Evolutionary conservation across 179 eudicot species (phyloP).

Genomic region (Silene coronaria): DNA sequence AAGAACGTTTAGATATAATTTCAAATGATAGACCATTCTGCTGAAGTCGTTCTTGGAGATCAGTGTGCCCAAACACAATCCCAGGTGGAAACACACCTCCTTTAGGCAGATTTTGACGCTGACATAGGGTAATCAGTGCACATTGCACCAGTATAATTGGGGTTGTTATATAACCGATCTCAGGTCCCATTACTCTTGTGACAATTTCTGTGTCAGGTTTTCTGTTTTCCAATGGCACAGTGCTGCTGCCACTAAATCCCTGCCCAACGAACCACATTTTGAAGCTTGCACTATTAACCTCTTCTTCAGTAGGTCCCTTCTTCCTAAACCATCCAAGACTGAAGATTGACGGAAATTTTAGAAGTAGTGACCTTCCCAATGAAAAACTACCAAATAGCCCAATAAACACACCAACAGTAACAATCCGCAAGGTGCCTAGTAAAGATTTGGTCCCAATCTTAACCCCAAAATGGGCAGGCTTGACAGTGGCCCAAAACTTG

Average conservation of each 20-base stretch:
- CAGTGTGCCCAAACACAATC: conserved; percentile 73
- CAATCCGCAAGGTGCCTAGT: conserved; percentile 38
- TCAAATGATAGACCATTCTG: conserved; percentile 86
- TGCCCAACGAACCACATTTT: conserved; percentile 86
- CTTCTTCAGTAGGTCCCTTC: conserved; percentile 72
- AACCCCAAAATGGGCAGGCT: conserved; percentile 88
- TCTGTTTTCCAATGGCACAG: conserved; percentile 25
- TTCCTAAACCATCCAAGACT: conserved; percentile 73
- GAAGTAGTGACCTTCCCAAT: conserved; percentile 70
- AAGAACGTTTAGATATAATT: conserved; percentile 47
- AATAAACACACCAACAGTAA: conserved; percentile 48
- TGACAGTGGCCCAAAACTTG: conserved; percentile 63
- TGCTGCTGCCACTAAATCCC: conserved; percentile 47
- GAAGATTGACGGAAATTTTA: conserved; percentile 65
- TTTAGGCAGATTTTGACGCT: conserved; percentile 59
- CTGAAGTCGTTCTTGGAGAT: conserved; percentile 67
- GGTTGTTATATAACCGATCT: conserved; percentile 72
- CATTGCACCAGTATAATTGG: conserved; percentile 70
- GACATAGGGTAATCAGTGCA: conserved; percentile 51
- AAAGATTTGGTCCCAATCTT: conserved; percentile 60
- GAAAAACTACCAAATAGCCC: conserved; percentile 48
- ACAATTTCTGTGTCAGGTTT: conserved; percentile 66
- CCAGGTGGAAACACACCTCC: conserved; percentile 88
- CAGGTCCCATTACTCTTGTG: conserved; percentile 84
- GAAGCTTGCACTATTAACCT: conserved; percentile 69